Evolutionary conservation across 2,329 filamentous ascomycete genomes (phyloP).

Genomic region (Aspergillus sp.): DNA sequence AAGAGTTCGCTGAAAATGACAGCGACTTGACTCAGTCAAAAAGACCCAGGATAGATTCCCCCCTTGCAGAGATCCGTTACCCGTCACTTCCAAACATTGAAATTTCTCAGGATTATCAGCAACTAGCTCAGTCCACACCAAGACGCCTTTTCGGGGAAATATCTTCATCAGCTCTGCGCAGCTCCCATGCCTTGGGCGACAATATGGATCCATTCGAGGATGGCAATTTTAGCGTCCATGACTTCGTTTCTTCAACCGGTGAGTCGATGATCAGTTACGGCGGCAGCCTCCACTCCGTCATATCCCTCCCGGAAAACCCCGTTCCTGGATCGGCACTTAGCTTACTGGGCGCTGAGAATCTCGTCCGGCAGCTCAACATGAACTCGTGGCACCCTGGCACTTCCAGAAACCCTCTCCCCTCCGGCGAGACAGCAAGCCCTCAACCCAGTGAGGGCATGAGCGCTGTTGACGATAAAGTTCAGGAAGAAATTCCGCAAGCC

Average conservation of each 20-base stretch:
- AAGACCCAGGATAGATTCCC: constrained; percentile 32
- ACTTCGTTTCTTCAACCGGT: constrained; percentile 41
- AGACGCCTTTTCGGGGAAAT: constrained; percentile 63
- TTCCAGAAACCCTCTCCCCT: constrained; percentile 29
- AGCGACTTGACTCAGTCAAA: constrained; percentile 38
- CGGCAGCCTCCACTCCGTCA: constrained; percentile 37
- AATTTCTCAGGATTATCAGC: constrained; percentile 32
- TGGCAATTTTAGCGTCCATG: constrained; percentile 37
- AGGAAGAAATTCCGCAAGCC: constrained; percentile 14
- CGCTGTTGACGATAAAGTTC: constrained; percentile 22
- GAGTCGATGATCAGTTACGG: constrained; percentile 40
- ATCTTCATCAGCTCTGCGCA: constrained; percentile 54
- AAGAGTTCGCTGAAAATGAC: constrained; percentile 32
- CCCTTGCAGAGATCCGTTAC: constrained; percentile 37
- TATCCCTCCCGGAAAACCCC: constrained; percentile 36
- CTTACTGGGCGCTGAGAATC: constrained; percentile 48
- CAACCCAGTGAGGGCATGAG: constrained; percentile 31
- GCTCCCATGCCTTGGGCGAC: constrained; percentile 49
- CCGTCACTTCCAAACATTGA: constrained; percentile 44
- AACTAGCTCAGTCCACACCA: constrained; percentile 26
- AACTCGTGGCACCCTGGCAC: constrained; percentile 40
- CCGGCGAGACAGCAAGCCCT: constrained; percentile 32
- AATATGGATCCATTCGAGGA: constrained; percentile 29
- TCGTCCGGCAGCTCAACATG: constrained; percentile 50
- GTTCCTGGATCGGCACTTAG: constrained; percentile 44